These are phyloP conservation scores for Wickerhamomyces strasburgensis DNA, from an alignment of 805 yeast species.

Conservation along the genomic window DNA sequence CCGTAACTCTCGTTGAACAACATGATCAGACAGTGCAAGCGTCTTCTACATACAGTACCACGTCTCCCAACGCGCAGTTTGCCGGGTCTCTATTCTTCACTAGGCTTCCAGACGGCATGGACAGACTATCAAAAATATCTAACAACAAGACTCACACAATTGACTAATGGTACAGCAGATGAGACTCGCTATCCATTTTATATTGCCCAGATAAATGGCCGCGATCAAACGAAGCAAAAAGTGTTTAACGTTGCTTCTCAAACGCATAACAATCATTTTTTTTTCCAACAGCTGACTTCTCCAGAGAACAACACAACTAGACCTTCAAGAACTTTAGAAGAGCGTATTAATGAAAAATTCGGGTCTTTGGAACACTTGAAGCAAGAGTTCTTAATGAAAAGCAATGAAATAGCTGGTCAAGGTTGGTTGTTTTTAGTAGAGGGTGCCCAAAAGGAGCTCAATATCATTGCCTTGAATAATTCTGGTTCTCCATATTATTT, in stretches of 20 bases:
- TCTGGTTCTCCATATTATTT: conserved; percentile 75
- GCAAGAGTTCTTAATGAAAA: conserved; percentile 9
- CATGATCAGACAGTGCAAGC: conserved; percentile 16
- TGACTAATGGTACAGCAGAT: conserved; percentile 73
- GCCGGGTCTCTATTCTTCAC: conserved; percentile 55
- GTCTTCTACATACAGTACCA: conserved; percentile 59
- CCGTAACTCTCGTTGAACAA: too few species aligned
- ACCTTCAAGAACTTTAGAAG: conserved; percentile 33
- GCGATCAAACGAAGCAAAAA: conserved; percentile 58
- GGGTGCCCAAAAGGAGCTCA: conserved; percentile 51
- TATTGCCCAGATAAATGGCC: conserved; percentile 60
- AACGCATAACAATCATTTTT: conserved; percentile 87
- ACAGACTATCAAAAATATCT: conserved; percentile 66
- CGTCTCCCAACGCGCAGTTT: conserved; percentile 37
- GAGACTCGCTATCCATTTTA: conserved; percentile 76
- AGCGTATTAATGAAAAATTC: conserved; percentile 33
- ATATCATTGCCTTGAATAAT: conserved; percentile 53
- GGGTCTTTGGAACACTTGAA: conserved; percentile 27
- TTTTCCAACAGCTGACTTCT: conserved; percentile 55
- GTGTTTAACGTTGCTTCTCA: conserved; percentile 88
- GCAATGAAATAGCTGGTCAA: conserved; percentile 40
- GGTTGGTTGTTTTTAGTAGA: conserved; percentile 79
- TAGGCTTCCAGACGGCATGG: conserved; percentile 77
- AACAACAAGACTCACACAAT: conserved; percentile 53
- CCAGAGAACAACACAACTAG: conserved; percentile 21